phyloP scores from a whole-genome alignment of 2,329 filamentous ascomycete genomes.

The Diaporthe humulicola region DNA sequence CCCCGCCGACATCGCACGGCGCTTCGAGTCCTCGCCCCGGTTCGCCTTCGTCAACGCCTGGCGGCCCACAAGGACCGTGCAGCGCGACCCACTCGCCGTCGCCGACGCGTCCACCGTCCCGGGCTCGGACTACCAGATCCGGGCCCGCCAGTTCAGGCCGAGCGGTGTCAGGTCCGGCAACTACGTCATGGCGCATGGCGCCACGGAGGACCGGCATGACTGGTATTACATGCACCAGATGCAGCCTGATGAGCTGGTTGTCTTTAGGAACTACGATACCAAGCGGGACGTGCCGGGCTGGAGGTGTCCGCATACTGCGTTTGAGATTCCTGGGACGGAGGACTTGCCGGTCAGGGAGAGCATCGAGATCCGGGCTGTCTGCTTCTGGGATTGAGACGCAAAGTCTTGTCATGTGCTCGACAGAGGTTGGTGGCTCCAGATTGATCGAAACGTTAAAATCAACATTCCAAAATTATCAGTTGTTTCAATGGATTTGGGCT shows the following conservation, averaged over 20 bases:
- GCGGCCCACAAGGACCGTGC: slow-evolving; percentile 63
- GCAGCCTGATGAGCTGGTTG: slow-evolving; percentile 64
- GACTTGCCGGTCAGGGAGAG: slow-evolving; percentile 25
- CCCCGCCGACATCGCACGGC: slow-evolving; percentile 58
- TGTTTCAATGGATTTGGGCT: not conserved
- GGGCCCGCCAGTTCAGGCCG: slow-evolving; percentile 49
- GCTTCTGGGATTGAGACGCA: not conserved
- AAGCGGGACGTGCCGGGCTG: slow-evolving; percentile 44
- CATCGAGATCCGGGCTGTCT: slow-evolving; percentile 8
- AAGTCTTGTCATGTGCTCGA: too few relatives aligned
- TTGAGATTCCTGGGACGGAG: slow-evolving; percentile 18
- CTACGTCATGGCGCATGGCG: slow-evolving; percentile 11
- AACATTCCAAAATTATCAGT: not conserved
- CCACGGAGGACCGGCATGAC: not conserved
- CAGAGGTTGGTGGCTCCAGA: not conserved
- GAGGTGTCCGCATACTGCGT: slow-evolving; percentile 46
- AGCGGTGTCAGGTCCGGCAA: slow-evolving; percentile 44
- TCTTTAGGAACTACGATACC: slow-evolving; percentile 74
- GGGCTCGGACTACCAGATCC: slow-evolving; percentile 54
- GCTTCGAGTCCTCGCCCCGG: slow-evolving; percentile 7
- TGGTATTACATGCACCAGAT: slow-evolving; percentile 68
- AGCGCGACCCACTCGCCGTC: slow-evolving; percentile 57
- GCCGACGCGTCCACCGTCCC: slow-evolving; percentile 54
- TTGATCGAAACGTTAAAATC: not conserved
- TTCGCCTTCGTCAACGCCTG: slow-evolving; percentile 51